These are phyloP conservation scores for Evernia prunastri DNA, from an alignment of 495 filamentous ascomycete species.

Conservation along the genomic window DNA sequence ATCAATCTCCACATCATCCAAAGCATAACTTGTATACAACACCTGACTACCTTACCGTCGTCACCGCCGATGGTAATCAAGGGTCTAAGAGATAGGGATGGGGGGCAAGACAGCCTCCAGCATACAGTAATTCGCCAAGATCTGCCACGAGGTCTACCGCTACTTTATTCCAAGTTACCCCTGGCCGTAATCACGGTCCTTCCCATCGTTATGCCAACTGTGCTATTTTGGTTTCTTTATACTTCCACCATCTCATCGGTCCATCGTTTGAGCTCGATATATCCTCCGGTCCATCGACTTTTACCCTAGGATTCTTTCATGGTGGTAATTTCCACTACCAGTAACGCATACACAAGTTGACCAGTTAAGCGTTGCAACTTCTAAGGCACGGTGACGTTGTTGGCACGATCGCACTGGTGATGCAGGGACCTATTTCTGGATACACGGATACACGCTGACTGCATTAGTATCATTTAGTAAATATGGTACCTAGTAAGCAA, in stretches of 20 bases:
- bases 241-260: not conserved
- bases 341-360: not conserved
- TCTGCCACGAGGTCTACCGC: conserved; percentile 15
- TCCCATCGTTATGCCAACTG: not conserved
- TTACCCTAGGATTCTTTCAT: not conserved
- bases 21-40: not conserved
- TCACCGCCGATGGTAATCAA: too few relatives aligned
- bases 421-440: conserved; percentile 28
- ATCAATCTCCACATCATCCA: conserved; percentile 4
- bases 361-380: not conserved
- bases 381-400: conserved; percentile 5
- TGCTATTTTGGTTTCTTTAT: conserved; percentile 11
- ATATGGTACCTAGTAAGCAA: conserved; percentile 7
- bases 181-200: conserved; percentile 17
- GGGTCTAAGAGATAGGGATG: too few relatives aligned
- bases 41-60: not conserved
- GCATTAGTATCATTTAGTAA: conserved; percentile 32
- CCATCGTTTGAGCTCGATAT: conserved; percentile 1
- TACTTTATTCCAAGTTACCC: not conserved
- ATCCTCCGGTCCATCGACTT: not conserved
- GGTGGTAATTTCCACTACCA: not conserved
- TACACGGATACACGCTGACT: conserved; percentile 41
- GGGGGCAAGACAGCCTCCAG: not conserved
- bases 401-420: not conserved
- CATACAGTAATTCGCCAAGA: conserved; percentile 7